Conservation (phyloP, 805 yeast species). For the Komagataella mondaviorum region DNA sequence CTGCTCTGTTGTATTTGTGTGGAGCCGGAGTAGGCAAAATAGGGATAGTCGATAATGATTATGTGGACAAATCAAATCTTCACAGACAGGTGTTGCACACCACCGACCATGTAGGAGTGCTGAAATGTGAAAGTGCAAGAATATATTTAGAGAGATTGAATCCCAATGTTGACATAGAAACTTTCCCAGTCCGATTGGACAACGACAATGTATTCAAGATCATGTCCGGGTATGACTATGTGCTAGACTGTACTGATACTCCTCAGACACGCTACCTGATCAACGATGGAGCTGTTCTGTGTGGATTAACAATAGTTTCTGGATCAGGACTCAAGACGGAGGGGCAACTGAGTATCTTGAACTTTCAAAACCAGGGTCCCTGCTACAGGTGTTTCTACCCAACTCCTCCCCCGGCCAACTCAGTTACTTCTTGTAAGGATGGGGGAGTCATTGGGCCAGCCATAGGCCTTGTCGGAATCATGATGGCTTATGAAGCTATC, state of each 20-base stretch:
- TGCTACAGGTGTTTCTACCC: constrained; percentile 95
- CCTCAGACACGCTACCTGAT: constrained; percentile 80
- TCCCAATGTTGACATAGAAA: constrained; percentile 45
- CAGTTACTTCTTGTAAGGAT: constrained; percentile 78
- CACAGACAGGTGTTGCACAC: constrained; percentile 84
- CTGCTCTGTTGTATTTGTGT: constrained; percentile 70
- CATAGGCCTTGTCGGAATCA: constrained; percentile 81
- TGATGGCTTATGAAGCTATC: constrained; percentile 82
- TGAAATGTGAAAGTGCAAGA: constrained; percentile 74
- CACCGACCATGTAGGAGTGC: constrained; percentile 47
- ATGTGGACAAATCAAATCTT: constrained; percentile 71
- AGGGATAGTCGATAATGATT: constrained; percentile 82
- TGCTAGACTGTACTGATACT: constrained; percentile 90
- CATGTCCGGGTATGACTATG: constrained; percentile 52
- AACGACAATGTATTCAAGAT: constrained; percentile 50
- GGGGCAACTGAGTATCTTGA: constrained; percentile 75
- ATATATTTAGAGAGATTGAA: constrained; percentile 39
- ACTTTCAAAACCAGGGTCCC: constrained; percentile 59
- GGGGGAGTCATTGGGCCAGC: constrained; percentile 95
- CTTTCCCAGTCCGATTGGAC: constrained; percentile 38
- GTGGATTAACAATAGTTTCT: constrained; percentile 64
- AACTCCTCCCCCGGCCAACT: constrained; percentile 72
- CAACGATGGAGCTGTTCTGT: constrained; percentile 67
- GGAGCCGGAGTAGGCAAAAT: constrained; percentile 82
- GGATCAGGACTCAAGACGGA: constrained; percentile 89